Conservation (phyloP, 495 filamentous ascomycete species). For the Aspergillus avenaceus region DNA sequence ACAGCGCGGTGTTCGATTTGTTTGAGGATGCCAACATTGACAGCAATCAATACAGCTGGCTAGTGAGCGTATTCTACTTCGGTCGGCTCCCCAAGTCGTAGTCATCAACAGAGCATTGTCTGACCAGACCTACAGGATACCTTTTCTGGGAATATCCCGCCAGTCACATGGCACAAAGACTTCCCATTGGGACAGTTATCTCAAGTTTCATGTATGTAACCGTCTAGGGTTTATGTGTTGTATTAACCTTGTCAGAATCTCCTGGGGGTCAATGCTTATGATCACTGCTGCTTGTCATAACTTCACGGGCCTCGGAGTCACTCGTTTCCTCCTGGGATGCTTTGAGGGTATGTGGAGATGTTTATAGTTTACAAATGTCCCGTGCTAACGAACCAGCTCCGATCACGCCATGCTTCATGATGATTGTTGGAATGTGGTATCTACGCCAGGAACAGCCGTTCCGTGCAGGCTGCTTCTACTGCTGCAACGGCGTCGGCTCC, state of each 20-base stretch:
- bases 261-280: constrained; percentile 39
- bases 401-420: constrained; percentile 42
- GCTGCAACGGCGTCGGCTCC: constrained; percentile 44
- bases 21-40: constrained; percentile 26
- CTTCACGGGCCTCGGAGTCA: constrained; percentile 36
- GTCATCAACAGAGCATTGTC: too few relatives aligned
- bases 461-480: constrained; percentile 36
- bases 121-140: too few relatives aligned
- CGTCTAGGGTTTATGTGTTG: neutral
- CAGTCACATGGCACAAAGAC: constrained; percentile 42
- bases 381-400: constrained; percentile 11
- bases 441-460: constrained; percentile 24
- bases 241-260: constrained; percentile 8
- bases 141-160: constrained; percentile 34
- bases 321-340: constrained; percentile 37
- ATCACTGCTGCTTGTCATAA: constrained; percentile 28
- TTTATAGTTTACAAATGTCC: neutral
- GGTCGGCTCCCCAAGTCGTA: constrained; percentile 15
- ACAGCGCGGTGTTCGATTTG: constrained; percentile 34
- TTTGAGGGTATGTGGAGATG: constrained; percentile 15
- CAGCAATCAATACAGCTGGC: constrained; percentile 46
- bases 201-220: constrained; percentile 6
- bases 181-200: constrained; percentile 34
- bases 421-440: constrained; percentile 35
- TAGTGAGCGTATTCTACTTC: constrained; percentile 56